Evolutionary conservation across 768 basidiomycete species (phyloP).

Genomic region (Boletus rubescentipes): DNA sequence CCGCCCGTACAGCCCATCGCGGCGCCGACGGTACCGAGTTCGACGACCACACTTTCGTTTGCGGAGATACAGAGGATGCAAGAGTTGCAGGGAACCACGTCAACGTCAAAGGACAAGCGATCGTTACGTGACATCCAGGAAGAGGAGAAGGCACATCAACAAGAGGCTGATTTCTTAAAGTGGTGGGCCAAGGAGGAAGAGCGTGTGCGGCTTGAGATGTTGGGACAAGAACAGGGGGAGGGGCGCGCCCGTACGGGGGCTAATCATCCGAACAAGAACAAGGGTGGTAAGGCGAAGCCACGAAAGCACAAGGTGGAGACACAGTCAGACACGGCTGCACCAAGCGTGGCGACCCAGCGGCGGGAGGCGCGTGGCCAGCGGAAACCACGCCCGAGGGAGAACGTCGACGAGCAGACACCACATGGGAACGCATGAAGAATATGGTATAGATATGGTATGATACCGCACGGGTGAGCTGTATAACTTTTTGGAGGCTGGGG

Average conservation of each 20-base stretch:
- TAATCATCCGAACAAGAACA: neutral
- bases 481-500: neutral
- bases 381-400: neutral
- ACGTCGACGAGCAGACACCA: neutral
- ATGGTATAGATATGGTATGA: conserved; percentile 1
- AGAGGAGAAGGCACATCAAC: conserved; percentile 66
- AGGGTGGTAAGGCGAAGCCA: neutral
- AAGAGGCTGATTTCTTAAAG: conserved; percentile 76
- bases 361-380: neutral
- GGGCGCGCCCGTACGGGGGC: neutral
- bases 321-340: neutral
- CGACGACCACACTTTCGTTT: conserved; percentile 54
- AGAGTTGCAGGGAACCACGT: conserved; percentile 46
- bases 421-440: neutral
- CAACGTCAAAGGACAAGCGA: conserved; percentile 48
- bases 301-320: conserved; percentile 10
- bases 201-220: conserved; percentile 54
- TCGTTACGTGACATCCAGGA: conserved; percentile 83
- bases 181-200: conserved; percentile 92
- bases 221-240: neutral
- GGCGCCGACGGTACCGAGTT: conserved; percentile 25
- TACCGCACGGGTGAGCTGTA: neutral
- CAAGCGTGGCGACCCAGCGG: neutral
- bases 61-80: conserved; percentile 84
- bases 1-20: conserved; percentile 51